Evolutionary conservation across 2,329 filamentous ascomycete genomes (phyloP), one percentile per base, ranked within the genome.

Genomic region (Beauveria medogensis): DNA sequence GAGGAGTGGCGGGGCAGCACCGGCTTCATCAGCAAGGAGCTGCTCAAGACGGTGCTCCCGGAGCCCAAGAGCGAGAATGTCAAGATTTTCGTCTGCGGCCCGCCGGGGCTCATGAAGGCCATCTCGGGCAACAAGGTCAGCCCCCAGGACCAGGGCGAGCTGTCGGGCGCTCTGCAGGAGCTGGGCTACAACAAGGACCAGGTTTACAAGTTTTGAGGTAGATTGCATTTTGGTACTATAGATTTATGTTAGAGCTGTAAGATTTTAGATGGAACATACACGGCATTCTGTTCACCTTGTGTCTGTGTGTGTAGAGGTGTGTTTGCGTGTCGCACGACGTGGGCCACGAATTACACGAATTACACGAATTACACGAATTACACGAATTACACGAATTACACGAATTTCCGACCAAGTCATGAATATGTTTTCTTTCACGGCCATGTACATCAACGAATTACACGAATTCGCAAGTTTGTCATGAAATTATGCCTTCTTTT

Each of bases 81-180:
- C 80, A 97, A 97, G 86, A 76, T 97, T 64, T 97, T 99, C 71
- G 91, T 99, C 43, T 97, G 93, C 75, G 93, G 93, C 0, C 94
- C 94, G 14, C 92, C 93, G 3, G 90, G 88, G 47, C 74, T 97
- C 82, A 96, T 96, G 86, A 96, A 96, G 76, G 89, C 92, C 63
- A 86, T 97, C 67, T 93, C 89, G 43, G 94, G 94, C 40, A 77
- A 78, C 70, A 97, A 99, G 90, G 87, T 88, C 74, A 94, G 89
- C 77, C 92, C 92, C n/a, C 82, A 84, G 69, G 92, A 99, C 74
- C 94, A 99, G 79, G 94, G 94, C 67, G 93, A 97, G 78, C 81
- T 99, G 66, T 80, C 79, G 9, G 94, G 90, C 65, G 80, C 87
- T 65, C 80, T 99, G 66, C 88, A 91, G 78, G 91, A 96, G 69